Base-by-base conservation (phyloP, 2,329 filamentous ascomycete species). In the Aplosporella prunicola region DNA sequence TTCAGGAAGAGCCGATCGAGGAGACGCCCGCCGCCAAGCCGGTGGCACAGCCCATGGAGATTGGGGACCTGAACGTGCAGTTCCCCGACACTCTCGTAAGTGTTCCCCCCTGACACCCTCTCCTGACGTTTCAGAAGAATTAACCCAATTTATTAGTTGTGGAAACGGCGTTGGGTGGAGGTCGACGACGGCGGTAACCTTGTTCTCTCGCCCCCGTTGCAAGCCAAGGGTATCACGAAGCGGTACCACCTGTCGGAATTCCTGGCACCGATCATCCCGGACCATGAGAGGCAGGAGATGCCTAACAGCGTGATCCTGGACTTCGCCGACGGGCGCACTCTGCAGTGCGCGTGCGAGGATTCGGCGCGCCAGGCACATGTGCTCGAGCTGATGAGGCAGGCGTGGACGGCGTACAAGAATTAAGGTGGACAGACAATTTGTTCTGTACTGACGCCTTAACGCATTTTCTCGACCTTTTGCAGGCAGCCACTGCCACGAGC, bases 61-160 rank as follows among this genome's bases (percentile, higher is more conserved):
- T 93, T 58, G 86, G 88, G 32, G 85, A 95, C 52, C 80, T 98
- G 45, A 96, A 98, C 51, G 84, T 96, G 9, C 91, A 98, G 57
- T 95, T 98, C 56, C 91, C 91, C 0, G 89, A 96, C 55, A 93
- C 86, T 38, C 70, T 98, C 31, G 67, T 69, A 56, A 52, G 66
- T 53, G 32, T n/a, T 18, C 8, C 23, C 7, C 11, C 28, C n/a
- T n/a, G n/a, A n/a, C n/a, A n/a, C n/a, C n/a, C 14, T 15, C 5
- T 32, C 7, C 1, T 9, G 28, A 22, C 1, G 9, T 17, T 5
- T 4, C 35, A 9, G 6, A n/a, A 17, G 13, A 18, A 10, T 32
- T 49, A 45, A 49, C 32, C 2, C 8, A 9, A 7, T 5, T n/a
- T n/a, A 15, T 20, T 38, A 70, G 65, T 71, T 98, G 9, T 98